Conservation (phyloP, 208 protist genomes). For the Phytomonas francai region DNA sequence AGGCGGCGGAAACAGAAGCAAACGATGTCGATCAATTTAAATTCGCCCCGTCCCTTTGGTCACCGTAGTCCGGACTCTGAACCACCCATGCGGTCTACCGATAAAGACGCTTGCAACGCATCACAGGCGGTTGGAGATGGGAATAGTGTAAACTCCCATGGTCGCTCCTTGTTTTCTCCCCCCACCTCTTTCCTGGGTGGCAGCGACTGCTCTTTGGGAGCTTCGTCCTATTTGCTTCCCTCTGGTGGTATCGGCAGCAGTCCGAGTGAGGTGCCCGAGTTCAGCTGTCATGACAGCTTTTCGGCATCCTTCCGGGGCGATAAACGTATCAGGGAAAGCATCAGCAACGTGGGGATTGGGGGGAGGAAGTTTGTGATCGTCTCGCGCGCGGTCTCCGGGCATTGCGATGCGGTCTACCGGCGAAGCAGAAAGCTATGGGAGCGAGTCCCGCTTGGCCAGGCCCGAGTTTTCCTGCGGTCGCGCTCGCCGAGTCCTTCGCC, state of each 20-base stretch:
- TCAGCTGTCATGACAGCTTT: slow-evolving; percentile 10
- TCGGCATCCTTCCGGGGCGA: slow-evolving; percentile 32
- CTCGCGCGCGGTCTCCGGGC: slow-evolving; percentile 43
- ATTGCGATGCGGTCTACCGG: slow-evolving; percentile 58
- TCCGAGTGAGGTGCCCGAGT: neutral
- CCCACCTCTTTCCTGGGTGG: neutral
- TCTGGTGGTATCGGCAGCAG: neutral
- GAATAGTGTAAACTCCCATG: neutral
- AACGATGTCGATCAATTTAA: neutral
- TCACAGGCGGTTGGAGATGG: neutral
- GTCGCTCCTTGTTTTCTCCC: neutral
- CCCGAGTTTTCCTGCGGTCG: slow-evolving; percentile 37
- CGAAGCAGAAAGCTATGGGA: slow-evolving; percentile 76
- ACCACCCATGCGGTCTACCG: neutral
- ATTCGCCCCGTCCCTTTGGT: neutral
- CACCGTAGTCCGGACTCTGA: neutral
- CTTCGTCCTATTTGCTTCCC: neutral
- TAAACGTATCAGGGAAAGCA: slow-evolving; percentile 42
- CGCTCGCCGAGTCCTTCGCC: neutral
- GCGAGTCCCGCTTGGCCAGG: slow-evolving; percentile 62
- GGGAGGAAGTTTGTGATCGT: slow-evolving; percentile 43
- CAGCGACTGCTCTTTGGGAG: neutral
- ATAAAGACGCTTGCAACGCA: neutral
- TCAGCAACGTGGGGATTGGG: slow-evolving; percentile 32
- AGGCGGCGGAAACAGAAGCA: neutral